Evolutionary conservation across 371 early-diverging fungal genomes (phyloP), one percentile per base, ranked within the genome.

Genomic region (Cokeromyces recurvatus): DNA sequence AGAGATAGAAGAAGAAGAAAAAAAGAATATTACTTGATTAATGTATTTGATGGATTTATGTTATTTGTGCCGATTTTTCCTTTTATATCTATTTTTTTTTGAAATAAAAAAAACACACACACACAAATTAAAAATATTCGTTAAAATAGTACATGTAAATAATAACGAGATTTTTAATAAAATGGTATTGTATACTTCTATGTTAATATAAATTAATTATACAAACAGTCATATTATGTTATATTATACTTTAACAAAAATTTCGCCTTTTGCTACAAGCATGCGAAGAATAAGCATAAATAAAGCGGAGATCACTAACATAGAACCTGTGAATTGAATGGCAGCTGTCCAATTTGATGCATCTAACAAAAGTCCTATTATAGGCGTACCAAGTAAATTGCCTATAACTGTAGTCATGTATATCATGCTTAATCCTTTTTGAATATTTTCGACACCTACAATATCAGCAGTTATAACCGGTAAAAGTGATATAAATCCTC

Each of bases 381-480:
- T 43, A 1, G 77, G 71, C 3, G 78, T 62, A 4, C 81, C 81
- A 11, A 72, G 20, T 7, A 75, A 45, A 19, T 64, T 64, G 15
- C 78, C 78, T 8, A 71, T 32, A 4, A 69, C 68, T 11, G 67
- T 70, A 22, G 69, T 64, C 50, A 66, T 50, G 38, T 58, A 66
- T n/a, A 56, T 46, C 50, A 61, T 48, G 7, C 62, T 53, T 10
- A 66, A 44, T 10, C 62, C 66, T 31, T 21, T 29, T 41, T 67
- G 67, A 34, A 67, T 62, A 19, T 63, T 62, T 19, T 71, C 58
- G 3, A 74, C 65, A 11, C 71, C 74, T 7, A 75, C 72, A 35
- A 74, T 61, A n/a, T 77, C 71, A 0, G 78, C 75, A 6, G 67
- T 64, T 7, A 70, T 62, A 1, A 68, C 65, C 16, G 78, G 78